A percentile compares a stretch with the other conserved stretches of the same genome.
phyloP scores from a whole-genome alignment of 2,329 filamentous ascomycete genomes.

The Arthroderma sp. region DNA sequence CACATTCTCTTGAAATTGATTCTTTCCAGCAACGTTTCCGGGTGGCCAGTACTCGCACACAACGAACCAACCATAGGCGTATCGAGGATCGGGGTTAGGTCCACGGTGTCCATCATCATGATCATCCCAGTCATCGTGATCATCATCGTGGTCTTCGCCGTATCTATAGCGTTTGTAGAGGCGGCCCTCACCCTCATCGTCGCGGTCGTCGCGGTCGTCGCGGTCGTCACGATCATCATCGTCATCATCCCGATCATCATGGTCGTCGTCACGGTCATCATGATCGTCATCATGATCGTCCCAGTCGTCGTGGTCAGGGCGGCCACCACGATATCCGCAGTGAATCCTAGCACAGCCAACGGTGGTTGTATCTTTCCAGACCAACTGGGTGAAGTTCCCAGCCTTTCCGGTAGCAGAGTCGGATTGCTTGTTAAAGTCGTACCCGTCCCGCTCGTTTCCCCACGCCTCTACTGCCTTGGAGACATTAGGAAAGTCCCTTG shows the following conservation, averaged over 20 bases:
- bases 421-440: constrained; percentile 42
- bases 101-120: too few relatives aligned
- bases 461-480: constrained; percentile 50
- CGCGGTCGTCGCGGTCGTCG: too few relatives aligned
- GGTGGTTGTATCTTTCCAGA: constrained; percentile 51
- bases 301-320: constrained; percentile 44
- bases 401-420: constrained; percentile 45
- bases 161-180: background rate
- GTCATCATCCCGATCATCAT: constrained; percentile 17
- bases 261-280: constrained; percentile 23
- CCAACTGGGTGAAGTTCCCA: constrained; percentile 61
- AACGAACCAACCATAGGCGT: constrained; percentile 46
- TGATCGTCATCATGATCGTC: too few relatives aligned
- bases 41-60: constrained; percentile 58
- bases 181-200: constrained; percentile 36
- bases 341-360: constrained; percentile 43
- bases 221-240: constrained; percentile 38
- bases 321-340: constrained; percentile 25
- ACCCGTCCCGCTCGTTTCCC: constrained; percentile 47
- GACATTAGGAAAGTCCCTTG: constrained; percentile 50
- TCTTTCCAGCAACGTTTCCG: constrained; percentile 43
- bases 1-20: constrained; percentile 9
- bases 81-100: constrained; percentile 26
- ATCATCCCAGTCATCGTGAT: constrained; percentile 36
- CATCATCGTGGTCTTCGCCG: constrained; percentile 31